phyloP scores from a whole-genome alignment of 371 early-diverging fungal species.

The Dinochytrium kinnereticum region DNA sequence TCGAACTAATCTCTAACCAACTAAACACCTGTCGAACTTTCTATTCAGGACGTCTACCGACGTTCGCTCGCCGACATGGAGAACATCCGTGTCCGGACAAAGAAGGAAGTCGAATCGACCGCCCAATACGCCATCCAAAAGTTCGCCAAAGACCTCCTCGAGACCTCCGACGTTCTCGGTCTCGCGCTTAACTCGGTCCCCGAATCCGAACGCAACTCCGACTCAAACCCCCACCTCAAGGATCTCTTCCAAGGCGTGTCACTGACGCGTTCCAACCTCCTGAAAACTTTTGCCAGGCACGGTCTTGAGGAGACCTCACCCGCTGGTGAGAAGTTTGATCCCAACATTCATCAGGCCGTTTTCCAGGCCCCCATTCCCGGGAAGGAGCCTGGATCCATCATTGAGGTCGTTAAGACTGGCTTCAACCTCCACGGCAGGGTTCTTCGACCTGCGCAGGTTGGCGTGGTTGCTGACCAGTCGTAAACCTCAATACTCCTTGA shows the following conservation, averaged over 20 bases:
- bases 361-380: constrained; percentile 91
- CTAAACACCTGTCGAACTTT: no score
- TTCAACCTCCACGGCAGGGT: constrained; percentile 91
- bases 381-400: constrained; percentile 87
- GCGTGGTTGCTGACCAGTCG: constrained; percentile 70
- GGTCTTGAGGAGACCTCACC: constrained; percentile 87
- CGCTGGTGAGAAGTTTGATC: constrained; percentile 88
- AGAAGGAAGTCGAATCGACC: constrained; percentile 82
- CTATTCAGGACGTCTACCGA: constrained; percentile 57
- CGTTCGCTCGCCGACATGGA: constrained; percentile 92
- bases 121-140: constrained; percentile 89
- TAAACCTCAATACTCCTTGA: not conserved
- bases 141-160: constrained; percentile 96
- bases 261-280: constrained; percentile 86
- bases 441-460: constrained; percentile 95
- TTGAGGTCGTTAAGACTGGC: constrained; percentile 89
- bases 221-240: constrained; percentile 60
- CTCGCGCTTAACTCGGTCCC: constrained; percentile 88
- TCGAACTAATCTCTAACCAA: no score
- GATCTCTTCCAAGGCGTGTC: constrained; percentile 87
- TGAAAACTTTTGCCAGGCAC: constrained; percentile 86
- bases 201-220: constrained; percentile 51
- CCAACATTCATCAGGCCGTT: constrained; percentile 91
- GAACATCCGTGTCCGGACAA: constrained; percentile 89
- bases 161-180: constrained; percentile 88